Evolutionary conservation across 2,329 filamentous ascomycete species (phyloP), one percentile per base, ranked within the genome.

Genomic region (Fusarium virguliforme): DNA sequence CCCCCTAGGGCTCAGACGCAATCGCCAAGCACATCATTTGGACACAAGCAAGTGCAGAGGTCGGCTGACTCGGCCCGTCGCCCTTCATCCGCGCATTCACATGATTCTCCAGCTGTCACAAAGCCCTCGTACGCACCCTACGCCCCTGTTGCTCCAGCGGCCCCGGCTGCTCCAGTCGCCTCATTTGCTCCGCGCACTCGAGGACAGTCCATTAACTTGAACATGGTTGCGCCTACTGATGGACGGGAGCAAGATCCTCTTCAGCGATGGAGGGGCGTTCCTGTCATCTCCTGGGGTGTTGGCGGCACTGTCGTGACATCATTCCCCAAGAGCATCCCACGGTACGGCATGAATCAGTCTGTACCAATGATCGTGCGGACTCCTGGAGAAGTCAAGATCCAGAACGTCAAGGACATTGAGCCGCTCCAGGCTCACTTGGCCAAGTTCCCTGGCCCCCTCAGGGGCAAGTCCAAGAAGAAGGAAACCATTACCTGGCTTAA

Each of bases 391-490:
- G 89, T 98, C 26, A 94, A 91, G 74, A 84, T 95, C n/a, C 88
- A 90, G 68, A 92, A 88, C 73, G 87, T 93, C 68, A 96, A 92
- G 78, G 90, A 94, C 46, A 85, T 94, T 32, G 83, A 93, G 48
- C 90, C 93, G 5, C 83, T 94, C 8, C 85, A 89, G 26, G 94
- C 96, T 35, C 88, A 90, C 3, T 83, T 96, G 54, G 87, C 89
- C 18, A 94, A 91, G 73, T 98, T 98, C 76, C 96, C 96, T 0
- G 96, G 96, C 0, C 96, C 97, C 4, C 83, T 99, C 30, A 94
- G 92, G 80, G 88, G 90, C 41, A 98, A 98, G 78, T 90, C 91
- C 2, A 98, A 97, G 85, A 99, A 99, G 86, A 99, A 98, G 83
- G 95, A 99, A 60, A 88, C 94, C 0, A 75, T 95, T 46, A 81